A percentile compares a stretch with the other conserved stretches of the same genome.
Evolutionary conservation across 306 rosid species (phyloP).

Genomic region (Quercus alba): DNA sequence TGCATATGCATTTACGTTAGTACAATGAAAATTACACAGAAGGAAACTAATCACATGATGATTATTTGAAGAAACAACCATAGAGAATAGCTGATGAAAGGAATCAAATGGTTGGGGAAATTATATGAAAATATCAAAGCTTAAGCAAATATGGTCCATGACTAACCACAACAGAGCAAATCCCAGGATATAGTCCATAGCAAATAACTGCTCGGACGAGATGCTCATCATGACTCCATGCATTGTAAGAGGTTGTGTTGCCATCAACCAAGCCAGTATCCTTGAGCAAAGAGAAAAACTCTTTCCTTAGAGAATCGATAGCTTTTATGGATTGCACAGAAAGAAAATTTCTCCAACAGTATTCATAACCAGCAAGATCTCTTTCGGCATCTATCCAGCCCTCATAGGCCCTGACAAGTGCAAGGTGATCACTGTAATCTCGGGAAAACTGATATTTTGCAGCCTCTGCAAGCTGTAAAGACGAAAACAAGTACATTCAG

Average conservation of each 20-base stretch:
- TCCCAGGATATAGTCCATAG: conserved; percentile 92
- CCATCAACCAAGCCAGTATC: conserved; percentile 76
- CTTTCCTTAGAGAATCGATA: conserved; percentile 83
- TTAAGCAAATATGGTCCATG: background rate
- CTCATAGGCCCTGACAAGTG: conserved; percentile 80
- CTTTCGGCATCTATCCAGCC: conserved; percentile 89
- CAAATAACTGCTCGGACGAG: conserved; percentile 80
- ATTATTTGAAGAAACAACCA: background rate
- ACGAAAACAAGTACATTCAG: conserved; percentile 23
- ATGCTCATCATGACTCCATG: conserved; percentile 68
- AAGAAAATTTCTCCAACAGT: conserved; percentile 92
- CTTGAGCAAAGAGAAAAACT: conserved; percentile 69
- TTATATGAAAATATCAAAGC: background rate
- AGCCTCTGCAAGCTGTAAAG: conserved; percentile 85
- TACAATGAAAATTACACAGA: background rate
- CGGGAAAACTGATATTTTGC: conserved; percentile 80
- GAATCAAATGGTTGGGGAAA: background rate
- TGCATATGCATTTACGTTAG: conserved; percentile 39
- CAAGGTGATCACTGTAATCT: conserved; percentile 88
- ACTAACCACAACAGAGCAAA: conserved; percentile 86
- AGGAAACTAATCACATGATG: background rate
- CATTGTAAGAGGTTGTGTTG: conserved; percentile 46
- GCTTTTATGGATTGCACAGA: conserved; percentile 92
- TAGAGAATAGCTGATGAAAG: background rate
- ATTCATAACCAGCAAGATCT: conserved; percentile 71